Conservation (phyloP, 139 green algal species). For the Coelastrella sp. region DNA sequence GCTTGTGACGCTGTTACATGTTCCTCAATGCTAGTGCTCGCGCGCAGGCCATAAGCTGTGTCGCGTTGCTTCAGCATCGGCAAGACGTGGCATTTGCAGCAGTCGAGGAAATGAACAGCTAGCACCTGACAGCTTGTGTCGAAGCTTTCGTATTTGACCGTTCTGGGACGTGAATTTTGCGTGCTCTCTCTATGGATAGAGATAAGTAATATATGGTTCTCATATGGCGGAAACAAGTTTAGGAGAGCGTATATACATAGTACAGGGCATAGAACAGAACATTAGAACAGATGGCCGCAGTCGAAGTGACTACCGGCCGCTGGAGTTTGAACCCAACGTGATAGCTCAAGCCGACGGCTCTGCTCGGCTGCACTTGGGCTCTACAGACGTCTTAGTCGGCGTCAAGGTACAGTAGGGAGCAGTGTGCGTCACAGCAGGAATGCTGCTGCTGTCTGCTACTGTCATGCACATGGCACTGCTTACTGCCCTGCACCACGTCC, state of each 20-base stretch:
- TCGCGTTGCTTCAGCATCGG: no score
- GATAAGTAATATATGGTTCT: not conserved
- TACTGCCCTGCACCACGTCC: no score
- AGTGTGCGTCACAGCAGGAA: no score
- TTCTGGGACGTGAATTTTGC: no score
- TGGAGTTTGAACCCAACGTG: conserved; percentile 76
- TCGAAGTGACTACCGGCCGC: conserved; percentile 65
- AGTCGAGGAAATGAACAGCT: no score
- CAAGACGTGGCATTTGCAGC: no score
- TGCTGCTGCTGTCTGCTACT: not conserved
- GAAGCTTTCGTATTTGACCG: no score
- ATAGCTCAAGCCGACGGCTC: conserved; percentile 88
- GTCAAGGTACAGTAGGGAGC: conserved; percentile 75
- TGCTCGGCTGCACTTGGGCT: conserved; percentile 75
- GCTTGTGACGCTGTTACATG: no score
- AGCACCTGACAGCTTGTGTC: no score
- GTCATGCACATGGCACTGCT: not conserved
- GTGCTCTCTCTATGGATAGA: no score
- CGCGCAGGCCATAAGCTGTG: no score
- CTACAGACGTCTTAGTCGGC: conserved; percentile 86
- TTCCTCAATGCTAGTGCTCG: no score
- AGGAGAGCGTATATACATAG: conserved; percentile 61
- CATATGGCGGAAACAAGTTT: conserved; percentile 44
- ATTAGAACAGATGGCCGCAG: conserved; percentile 78
- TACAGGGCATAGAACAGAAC: conserved; percentile 59